Percentiles rank a stretch among this genome's conserved stretches.
phyloP scores from a whole-genome alignment of 73 alveolate genomes.

The Loxodes magnus region DNA sequence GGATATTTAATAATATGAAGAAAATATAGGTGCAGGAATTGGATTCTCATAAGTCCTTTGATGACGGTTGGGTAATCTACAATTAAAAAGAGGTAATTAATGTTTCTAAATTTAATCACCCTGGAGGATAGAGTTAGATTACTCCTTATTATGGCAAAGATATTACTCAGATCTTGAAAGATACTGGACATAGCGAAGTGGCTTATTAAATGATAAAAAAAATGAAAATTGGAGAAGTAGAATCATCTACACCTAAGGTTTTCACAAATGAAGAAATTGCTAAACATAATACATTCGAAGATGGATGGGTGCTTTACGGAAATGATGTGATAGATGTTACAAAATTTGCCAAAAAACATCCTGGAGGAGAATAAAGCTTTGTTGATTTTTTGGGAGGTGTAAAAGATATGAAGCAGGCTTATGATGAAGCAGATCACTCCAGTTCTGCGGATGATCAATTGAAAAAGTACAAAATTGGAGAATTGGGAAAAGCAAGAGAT shows the following conservation, averaged over 20 bases:
- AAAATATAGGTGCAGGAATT: too few species aligned
- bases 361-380: constrained; percentile 23
- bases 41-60: background rate
- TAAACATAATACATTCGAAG: constrained; percentile 1
- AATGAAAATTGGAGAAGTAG: background rate
- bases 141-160: constrained; percentile 13
- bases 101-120: constrained; percentile 35
- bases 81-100: constrained; percentile 23
- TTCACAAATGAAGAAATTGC: too few species aligned
- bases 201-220: background rate
- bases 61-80: constrained; percentile 11
- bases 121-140: constrained; percentile 23
- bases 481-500: too few species aligned
- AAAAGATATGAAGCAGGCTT: constrained; percentile 1
- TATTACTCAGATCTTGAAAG: background rate
- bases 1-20: too few species aligned
- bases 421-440: constrained; percentile 6
- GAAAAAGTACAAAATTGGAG: too few species aligned
- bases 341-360: constrained; percentile 38
- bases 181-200: constrained; percentile 2
- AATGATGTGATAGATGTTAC: constrained; percentile 32
- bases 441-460: too few species aligned
- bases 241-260: too few species aligned
- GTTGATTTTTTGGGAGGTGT: constrained; percentile 10
- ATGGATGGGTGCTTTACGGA: constrained; percentile 8